Percentiles rank a stretch among this genome's conserved stretches.
phyloP scores from a whole-genome alignment of 73 alveolate genomes.

The Stentor coeruleus region DNA sequence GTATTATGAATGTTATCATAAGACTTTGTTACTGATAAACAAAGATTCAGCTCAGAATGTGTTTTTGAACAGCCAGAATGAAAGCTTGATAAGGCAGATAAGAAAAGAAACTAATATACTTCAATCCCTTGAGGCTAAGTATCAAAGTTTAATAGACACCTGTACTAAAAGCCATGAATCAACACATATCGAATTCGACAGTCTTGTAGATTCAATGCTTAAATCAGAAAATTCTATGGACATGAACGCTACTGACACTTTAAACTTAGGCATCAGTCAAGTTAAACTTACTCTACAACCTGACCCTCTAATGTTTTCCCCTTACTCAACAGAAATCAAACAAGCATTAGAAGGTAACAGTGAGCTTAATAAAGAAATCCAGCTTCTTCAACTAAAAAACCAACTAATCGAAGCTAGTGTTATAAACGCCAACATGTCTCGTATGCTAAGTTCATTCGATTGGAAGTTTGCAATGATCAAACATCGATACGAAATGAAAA shows the following conservation, averaged over 20 bases:
- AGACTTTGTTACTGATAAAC: background rate
- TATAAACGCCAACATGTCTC: constrained; percentile 8
- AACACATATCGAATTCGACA: constrained; percentile 11
- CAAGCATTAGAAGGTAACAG: constrained; percentile 15
- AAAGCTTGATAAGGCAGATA: background rate
- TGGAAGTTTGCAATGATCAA: constrained; percentile 12
- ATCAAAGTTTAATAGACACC: constrained; percentile 12
- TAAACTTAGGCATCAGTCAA: background rate
- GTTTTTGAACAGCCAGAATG: constrained; percentile 2
- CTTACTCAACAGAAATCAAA: constrained; percentile 1
- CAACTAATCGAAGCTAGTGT: constrained; percentile 23
- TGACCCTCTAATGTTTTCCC: background rate
- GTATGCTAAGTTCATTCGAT: background rate
- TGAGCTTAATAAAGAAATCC: constrained; percentile 2
- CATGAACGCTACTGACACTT: background rate
- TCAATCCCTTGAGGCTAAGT: background rate
- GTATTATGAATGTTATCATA: constrained; percentile 1
- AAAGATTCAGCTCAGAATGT: constrained; percentile 9
- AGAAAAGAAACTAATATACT: background rate
- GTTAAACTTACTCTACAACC: background rate
- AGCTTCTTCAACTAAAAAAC: constrained; percentile 10
- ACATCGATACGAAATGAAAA: background rate
- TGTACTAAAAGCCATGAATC: background rate
- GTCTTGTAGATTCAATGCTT: background rate
- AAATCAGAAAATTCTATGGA: background rate